These are phyloP conservation scores for Solanum sparsipilum DNA, from an alignment of 257 asterid species.

Conservation along the genomic window DNA sequence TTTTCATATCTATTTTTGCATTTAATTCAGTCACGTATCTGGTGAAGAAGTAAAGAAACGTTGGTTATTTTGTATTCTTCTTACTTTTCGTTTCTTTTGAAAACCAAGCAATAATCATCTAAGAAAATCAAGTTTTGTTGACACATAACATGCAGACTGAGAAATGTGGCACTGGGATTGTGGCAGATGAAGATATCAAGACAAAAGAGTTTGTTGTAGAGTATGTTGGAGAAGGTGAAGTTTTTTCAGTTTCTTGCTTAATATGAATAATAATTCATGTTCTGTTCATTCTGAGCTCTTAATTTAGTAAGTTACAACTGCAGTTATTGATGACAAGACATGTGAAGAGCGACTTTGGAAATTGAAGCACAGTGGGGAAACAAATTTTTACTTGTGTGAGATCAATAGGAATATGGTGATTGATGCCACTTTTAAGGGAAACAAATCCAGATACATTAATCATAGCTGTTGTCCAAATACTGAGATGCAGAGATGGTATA, in stretches of 20 bases:
- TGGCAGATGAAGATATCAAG: conserved; percentile 86
- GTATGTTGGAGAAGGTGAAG: conserved; percentile 95
- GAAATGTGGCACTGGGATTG: conserved; percentile 90
- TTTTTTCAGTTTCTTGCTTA: conserved; percentile 1
- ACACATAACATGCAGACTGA: conserved; percentile 56
- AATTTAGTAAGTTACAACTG: conserved; percentile 10
- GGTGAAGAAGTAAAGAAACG: background rate
- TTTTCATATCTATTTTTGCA: background rate
- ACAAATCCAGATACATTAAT: conserved; percentile 92
- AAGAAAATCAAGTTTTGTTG: background rate
- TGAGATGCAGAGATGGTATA: conserved; percentile 95
- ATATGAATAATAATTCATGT: background rate
- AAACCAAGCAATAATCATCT: background rate
- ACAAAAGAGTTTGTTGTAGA: conserved; percentile 83
- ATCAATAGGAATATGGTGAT: conserved; percentile 92
- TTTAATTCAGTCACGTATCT: background rate
- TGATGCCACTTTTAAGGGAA: conserved; percentile 96
- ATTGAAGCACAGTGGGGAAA: conserved; percentile 87
- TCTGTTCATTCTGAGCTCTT: background rate
- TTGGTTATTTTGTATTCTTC: background rate
- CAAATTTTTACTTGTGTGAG: conserved; percentile 91
- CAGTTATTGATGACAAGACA: conserved; percentile 94
- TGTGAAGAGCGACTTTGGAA: conserved; percentile 98
- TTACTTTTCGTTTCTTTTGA: background rate
- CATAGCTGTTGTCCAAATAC: conserved; percentile 97